Percentiles rank a stretch among this genome's conserved stretches.
phyloP scores from a whole-genome alignment of 176 grass and related monocot genomes.

The Aegilops tauschii region DNA sequence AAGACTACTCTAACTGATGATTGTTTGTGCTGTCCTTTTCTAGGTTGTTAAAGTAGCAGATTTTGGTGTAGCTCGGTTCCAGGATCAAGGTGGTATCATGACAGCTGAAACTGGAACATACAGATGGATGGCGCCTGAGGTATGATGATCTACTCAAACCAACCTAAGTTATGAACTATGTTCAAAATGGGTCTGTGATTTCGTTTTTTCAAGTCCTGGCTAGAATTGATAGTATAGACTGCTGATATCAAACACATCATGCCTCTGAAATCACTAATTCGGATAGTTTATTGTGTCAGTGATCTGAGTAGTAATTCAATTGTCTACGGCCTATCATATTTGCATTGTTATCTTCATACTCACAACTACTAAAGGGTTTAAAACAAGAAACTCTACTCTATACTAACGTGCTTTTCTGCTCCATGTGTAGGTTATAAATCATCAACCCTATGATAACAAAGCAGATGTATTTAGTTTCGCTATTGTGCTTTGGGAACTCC shows the following conservation, averaged over 20 bases:
- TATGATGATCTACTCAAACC: conserved; percentile 23
- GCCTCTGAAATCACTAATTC: background rate
- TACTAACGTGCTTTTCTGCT: conserved; percentile 23
- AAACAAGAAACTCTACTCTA: background rate
- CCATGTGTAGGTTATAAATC: conserved; percentile 89
- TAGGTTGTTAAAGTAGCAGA: conserved; percentile 98
- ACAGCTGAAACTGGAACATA: conserved; percentile 99
- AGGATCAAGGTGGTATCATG: conserved; percentile 93
- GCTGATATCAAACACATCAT: background rate
- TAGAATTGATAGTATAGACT: conserved; percentile 1
- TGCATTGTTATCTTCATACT: conserved; percentile 1
- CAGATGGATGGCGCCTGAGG: conserved; percentile 99
- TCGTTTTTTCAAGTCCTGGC: background rate
- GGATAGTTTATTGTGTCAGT: conserved; percentile 4
- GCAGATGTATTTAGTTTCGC: conserved; percentile 98
- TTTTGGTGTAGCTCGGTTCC: conserved; percentile 94
- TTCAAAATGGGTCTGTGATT: conserved; percentile 4
- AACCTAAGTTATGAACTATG: background rate
- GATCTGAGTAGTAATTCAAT: background rate
- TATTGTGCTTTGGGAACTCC: conserved; percentile 97
- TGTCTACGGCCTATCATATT: background rate
- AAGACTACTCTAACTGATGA: background rate
- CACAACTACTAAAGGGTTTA: background rate
- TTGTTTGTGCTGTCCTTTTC: conserved; percentile 18
- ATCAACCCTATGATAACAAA: conserved; percentile 87